Evolutionary conservation across 148 eudicot species (phyloP).

Genomic region (Chenopodium formosanum): DNA sequence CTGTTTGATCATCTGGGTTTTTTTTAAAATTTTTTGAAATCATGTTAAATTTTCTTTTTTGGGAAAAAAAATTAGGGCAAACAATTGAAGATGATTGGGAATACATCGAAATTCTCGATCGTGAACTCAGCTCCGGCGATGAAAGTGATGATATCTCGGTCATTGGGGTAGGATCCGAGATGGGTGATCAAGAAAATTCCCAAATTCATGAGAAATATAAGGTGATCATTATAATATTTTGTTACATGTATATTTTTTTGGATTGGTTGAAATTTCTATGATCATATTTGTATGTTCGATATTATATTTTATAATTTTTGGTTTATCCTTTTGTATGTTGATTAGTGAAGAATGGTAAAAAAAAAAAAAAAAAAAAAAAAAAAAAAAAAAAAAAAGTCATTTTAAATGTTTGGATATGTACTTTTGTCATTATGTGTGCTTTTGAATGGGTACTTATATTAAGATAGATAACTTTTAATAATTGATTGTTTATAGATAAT

Average conservation of each 20-base stretch:
- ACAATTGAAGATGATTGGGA: conserved; percentile 27
- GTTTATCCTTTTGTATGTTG: neutral
- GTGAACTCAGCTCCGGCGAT: conserved; percentile 1
- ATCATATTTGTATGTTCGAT: too few relatives aligned
- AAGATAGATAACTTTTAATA: neutral
- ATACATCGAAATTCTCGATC: conserved; percentile 17
- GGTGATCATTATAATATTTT: too few relatives aligned
- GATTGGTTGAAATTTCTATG: too few relatives aligned
- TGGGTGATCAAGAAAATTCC: neutral
- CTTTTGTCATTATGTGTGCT: neutral
- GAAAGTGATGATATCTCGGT: neutral
- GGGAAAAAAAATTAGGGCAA: neutral
- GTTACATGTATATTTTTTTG: too few relatives aligned
- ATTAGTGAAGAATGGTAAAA: too few relatives aligned
- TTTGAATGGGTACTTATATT: neutral
- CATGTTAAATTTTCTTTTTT: neutral
- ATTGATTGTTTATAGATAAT: neutral
- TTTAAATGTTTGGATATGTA: neutral
- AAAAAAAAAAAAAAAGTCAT: neutral
- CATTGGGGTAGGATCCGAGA: neutral
- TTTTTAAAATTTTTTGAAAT: neutral
- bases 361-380: too few relatives aligned
- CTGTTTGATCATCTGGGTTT: neutral
- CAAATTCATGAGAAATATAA: too few relatives aligned
- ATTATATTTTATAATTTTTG: neutral